Evolutionary conservation across 306 rosid genomes (phyloP).

Genomic region (Trifolium subterraneum): DNA sequence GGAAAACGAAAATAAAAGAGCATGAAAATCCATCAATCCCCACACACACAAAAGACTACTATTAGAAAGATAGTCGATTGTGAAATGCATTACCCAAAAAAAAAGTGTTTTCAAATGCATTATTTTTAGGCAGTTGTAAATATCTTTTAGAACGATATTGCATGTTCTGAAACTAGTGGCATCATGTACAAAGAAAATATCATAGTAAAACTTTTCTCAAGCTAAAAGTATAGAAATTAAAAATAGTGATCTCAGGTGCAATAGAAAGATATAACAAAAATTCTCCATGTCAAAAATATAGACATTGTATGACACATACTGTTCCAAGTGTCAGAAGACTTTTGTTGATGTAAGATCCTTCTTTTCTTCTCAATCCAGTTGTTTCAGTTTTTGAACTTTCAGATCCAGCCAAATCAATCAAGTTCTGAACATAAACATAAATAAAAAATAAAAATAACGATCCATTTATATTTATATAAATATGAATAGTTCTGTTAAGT

Average conservation of each 20-base stretch:
- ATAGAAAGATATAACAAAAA: slow-evolving; percentile 11
- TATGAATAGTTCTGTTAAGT: slow-evolving; percentile 13
- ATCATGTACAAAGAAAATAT: slow-evolving; percentile 19
- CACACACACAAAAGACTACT: slow-evolving; percentile 9
- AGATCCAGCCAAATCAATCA: slow-evolving; percentile 99
- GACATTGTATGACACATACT: slow-evolving; percentile 57
- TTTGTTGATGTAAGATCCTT: slow-evolving; percentile 98
- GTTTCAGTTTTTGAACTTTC: slow-evolving; percentile 99
- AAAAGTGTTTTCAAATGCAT: background rate
- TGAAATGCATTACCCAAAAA: slow-evolving; percentile 18
- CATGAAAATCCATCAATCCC: background rate
- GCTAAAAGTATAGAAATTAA: slow-evolving; percentile 18
- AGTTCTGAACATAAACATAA: slow-evolving; percentile 60
- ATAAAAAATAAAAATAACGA: background rate
- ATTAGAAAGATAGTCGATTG: background rate
- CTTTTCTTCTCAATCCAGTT: slow-evolving; percentile 96
- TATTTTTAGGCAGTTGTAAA: slow-evolving; percentile 8
- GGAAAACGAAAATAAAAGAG: background rate
- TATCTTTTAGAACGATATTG: slow-evolving; percentile 30
- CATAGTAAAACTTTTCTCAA: background rate
- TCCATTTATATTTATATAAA: background rate
- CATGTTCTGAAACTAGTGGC: slow-evolving; percentile 4
- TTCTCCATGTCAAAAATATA: slow-evolving; percentile 19
- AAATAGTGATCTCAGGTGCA: background rate
- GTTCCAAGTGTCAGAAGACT: slow-evolving; percentile 99